These are phyloP conservation scores for Lactuca sativa DNA, from an alignment of 129 eudicot species.

Conservation along the genomic window DNA sequence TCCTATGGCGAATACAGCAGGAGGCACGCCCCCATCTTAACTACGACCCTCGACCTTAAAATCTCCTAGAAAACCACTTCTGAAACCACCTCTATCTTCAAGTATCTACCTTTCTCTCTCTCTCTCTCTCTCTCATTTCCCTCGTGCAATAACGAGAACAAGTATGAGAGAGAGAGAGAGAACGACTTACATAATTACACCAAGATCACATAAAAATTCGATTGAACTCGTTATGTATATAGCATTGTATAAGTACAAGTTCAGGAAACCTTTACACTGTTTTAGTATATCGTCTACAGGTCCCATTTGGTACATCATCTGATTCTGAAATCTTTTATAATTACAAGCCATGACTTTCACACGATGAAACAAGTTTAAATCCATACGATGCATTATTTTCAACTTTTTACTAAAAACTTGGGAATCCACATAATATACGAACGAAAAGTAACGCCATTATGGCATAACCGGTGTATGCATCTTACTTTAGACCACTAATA, in stretches of 20 bases:
- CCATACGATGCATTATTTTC: background rate
- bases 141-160: constrained; percentile 48
- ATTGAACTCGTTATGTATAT: too few species aligned
- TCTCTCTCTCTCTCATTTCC: constrained; percentile 27
- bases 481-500: constrained; percentile 4
- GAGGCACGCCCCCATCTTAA: constrained; percentile 40
- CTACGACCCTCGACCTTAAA: constrained; percentile 48
- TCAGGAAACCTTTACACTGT: constrained; percentile 9
- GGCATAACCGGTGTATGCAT: background rate
- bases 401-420: constrained; percentile 4
- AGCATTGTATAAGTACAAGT: background rate
- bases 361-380: background rate
- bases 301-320: constrained; percentile 2
- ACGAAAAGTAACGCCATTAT: background rate
- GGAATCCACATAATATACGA: background rate
- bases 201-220: constrained; percentile 1
- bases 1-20: constrained; percentile 30
- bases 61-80: constrained; percentile 49
- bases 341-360: background rate
- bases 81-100: constrained; percentile 53
- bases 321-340: constrained; percentile 1
- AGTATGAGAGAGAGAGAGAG: constrained; percentile 30
- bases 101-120: constrained; percentile 24
- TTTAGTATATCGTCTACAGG: background rate
- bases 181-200: background rate